A percentile compares a stretch with the other conserved stretches of the same genome.
Conservation (phyloP, 2,329 filamentous ascomycete species). For the Dryadomyces sulphureus region DNA sequence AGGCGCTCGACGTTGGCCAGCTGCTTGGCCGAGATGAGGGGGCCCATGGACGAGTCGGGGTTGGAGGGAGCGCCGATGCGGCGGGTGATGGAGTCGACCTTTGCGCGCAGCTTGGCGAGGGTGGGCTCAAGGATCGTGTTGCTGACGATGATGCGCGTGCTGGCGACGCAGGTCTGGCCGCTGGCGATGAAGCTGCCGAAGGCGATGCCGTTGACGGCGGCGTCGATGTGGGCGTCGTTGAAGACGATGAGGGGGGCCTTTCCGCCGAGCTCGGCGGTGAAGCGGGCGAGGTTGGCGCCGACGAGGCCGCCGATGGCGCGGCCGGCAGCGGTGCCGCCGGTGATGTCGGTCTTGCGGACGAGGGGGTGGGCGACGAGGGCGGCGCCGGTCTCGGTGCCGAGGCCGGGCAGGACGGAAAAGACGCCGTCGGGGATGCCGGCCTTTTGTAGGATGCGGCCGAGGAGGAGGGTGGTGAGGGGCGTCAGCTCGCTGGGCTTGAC, state of each 20-base stretch:
- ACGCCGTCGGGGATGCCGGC: conserved; percentile 60
- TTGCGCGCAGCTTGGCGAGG: conserved; percentile 45
- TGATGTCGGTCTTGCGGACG: conserved; percentile 57
- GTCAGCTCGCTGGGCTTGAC: conserved; percentile 50
- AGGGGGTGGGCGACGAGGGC: conserved; percentile 35
- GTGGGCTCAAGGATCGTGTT: conserved; percentile 51
- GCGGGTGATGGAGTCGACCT: conserved; percentile 38
- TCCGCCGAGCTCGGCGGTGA: conserved; percentile 57
- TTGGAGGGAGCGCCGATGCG: conserved; percentile 44
- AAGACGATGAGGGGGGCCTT: conserved; percentile 59
- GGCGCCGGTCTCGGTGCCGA: conserved; percentile 35
- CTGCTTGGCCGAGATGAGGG: conserved; percentile 45
- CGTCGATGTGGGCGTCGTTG: conserved; percentile 46
- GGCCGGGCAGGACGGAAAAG: conserved; percentile 45
- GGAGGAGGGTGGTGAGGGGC: conserved; percentile 43
- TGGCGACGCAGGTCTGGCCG: conserved; percentile 49
- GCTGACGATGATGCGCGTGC: conserved; percentile 62
- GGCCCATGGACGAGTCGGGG: conserved; percentile 45
- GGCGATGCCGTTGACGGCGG: conserved; percentile 55
- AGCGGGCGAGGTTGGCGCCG: conserved; percentile 51
- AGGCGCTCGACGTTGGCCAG: conserved; percentile 55
- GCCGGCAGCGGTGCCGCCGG: conserved; percentile 58
- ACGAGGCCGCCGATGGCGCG: conserved; percentile 52
- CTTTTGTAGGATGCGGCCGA: conserved; percentile 44
- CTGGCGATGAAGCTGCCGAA: conserved; percentile 41